These are phyloP conservation scores for Cordyceps tenuipes DNA, from an alignment of 2,329 filamentous ascomycete genomes.

Conservation along the genomic window DNA sequence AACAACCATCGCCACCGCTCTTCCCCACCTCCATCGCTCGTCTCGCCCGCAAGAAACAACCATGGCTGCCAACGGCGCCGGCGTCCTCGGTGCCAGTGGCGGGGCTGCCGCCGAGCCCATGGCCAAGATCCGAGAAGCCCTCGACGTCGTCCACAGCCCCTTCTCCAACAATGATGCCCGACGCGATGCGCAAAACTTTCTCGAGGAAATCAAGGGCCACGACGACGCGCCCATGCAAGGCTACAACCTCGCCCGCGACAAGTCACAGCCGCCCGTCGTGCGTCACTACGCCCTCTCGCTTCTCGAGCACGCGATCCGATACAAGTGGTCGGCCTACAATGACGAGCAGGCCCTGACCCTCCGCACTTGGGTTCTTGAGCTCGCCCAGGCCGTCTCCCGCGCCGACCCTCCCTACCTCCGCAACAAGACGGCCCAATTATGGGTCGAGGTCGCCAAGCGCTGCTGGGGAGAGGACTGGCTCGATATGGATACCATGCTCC, in stretches of 20 bases:
- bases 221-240: conserved; percentile 77
- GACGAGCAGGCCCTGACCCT: conserved; percentile 59
- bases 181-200: conserved; percentile 72
- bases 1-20: neutral
- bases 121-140: conserved; percentile 68
- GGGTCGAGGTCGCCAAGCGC: conserved; percentile 90
- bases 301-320: conserved; percentile 81
- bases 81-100: conserved; percentile 25
- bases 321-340: conserved; percentile 70
- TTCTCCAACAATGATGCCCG: conserved; percentile 73
- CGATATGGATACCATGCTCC: conserved; percentile 82
- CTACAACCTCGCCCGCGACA: conserved; percentile 70
- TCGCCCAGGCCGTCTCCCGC: conserved; percentile 62
- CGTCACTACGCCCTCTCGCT: conserved; percentile 91
- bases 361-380: conserved; percentile 67
- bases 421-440: conserved; percentile 90
- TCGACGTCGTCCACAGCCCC: conserved; percentile 80
- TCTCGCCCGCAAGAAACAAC: conserved; percentile 7
- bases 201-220: conserved; percentile 76
- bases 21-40: conserved; percentile 4
- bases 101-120: conserved; percentile 40
- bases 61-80: conserved; percentile 32
- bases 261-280: conserved; percentile 67
- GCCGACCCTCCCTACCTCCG: conserved; percentile 75
- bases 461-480: conserved; percentile 91